Base-by-base conservation (phyloP, 2,329 filamentous ascomycete species). In the Fusarium pseudoanthophilum region DNA sequence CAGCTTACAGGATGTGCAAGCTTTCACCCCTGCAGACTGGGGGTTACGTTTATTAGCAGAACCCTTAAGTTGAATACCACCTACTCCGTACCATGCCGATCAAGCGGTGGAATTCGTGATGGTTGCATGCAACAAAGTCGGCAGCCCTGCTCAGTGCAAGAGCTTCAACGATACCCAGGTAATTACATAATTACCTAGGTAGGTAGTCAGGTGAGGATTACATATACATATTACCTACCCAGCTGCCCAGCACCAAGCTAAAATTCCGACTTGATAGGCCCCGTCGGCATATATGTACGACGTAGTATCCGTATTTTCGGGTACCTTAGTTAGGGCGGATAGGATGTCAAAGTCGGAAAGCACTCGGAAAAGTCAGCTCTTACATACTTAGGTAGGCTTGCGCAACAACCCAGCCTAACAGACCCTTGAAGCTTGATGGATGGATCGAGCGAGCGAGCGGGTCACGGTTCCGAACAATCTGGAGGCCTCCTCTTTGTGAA, bases 401-500 rank as follows among this genome's bases (percentile, higher is more conserved):
- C 30, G 30, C 24, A 66, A 14, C 43, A 20, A 26, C 18, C 16
- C 43, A 46, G 18, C 28, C 26, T 13, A 37, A 37, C 11, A 51
- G 51, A 43, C 32, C 65, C 60, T 51, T 59, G 56, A 37, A 30
- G 28, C 26, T 42, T 18, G 26, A 36, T 14, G 32, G 32, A 34
- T 40, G 34, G 30, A 34, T 40, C 30, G 34, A 60, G 39, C 34
- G 42, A 45, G 56, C 40, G 46, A 58, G 36, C 24, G 28, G 40
- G 60, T 37, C 52, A 46, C 40, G 49, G 49, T 39, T 55, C 45
- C 39, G 60, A 53, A n/a, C 30, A 64, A n/a, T 42, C 64, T 65
- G 71, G 71, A 74, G 71, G 71, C 71, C 71, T 74, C 71, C 64
- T 26, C 28, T 32, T 60, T 24, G 28, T 36, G 43, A 49, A 57